Conservation (phyloP, 2,329 filamentous ascomycete species). For the Berkeleyomyces basicola region DNA sequence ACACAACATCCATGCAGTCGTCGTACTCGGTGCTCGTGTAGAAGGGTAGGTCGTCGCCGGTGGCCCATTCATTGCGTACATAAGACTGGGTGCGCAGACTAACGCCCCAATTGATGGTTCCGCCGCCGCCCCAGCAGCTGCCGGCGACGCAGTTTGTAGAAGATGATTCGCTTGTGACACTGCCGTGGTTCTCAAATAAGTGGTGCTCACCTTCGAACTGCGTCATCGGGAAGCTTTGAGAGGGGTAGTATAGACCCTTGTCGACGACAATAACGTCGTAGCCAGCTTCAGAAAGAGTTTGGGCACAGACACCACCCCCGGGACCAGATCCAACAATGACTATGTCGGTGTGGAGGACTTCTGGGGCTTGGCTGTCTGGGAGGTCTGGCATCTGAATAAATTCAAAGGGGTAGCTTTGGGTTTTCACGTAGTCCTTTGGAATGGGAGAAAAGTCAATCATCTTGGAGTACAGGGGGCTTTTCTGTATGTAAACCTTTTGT, state of each 20-base stretch:
- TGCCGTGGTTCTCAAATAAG: slow-evolving; percentile 53
- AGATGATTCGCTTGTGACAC: slow-evolving; percentile 37
- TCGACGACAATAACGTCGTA: slow-evolving; percentile 65
- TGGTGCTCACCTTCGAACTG: slow-evolving; percentile 41
- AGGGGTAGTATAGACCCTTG: slow-evolving; percentile 61
- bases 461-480: slow-evolving; percentile 35
- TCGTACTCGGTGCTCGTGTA: slow-evolving; percentile 63
- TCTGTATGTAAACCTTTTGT: slow-evolving; percentile 37
- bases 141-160: slow-evolving; percentile 49
- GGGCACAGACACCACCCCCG: slow-evolving; percentile 67
- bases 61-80: slow-evolving; percentile 69
- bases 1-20: slow-evolving; percentile 63
- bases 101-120: slow-evolving; percentile 73
- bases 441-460: slow-evolving; percentile 42
- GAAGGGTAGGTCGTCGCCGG: slow-evolving; percentile 45
- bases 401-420: slow-evolving; percentile 35
- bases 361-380: neutral
- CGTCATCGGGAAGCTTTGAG: slow-evolving; percentile 58
- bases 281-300: slow-evolving; percentile 62
- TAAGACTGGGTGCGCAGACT: slow-evolving; percentile 50
- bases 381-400: slow-evolving; percentile 41
- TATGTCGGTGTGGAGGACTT: slow-evolving; percentile 36
- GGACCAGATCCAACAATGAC: slow-evolving; percentile 78
- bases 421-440: slow-evolving; percentile 33
- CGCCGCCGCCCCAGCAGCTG: slow-evolving; percentile 68